These are phyloP conservation scores for Candida gigantensis DNA, from an alignment of 1,139 yeast species.

Conservation along the genomic window DNA sequence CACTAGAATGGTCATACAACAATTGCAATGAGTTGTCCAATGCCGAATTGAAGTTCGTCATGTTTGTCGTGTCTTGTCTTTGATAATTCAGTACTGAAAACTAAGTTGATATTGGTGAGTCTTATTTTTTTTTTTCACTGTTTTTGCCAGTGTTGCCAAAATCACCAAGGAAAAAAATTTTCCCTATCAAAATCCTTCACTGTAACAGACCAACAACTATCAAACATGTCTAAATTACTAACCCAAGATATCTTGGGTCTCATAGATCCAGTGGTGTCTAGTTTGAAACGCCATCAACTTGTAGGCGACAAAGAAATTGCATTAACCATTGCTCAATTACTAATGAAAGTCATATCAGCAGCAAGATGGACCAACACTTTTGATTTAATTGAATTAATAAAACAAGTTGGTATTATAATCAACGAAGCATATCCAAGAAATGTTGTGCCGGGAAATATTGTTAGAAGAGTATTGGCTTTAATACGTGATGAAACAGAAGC, in stretches of 20 bases:
- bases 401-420: constrained; percentile 60
- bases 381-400: constrained; percentile 69
- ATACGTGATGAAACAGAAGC: constrained; percentile 85
- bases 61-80: background rate
- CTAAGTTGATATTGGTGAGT: background rate
- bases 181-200: background rate
- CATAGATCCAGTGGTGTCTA: constrained; percentile 40
- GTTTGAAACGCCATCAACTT: constrained; percentile 72
- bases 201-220: no score
- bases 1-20: constrained; percentile 34
- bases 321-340: constrained; percentile 78
- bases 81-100: background rate
- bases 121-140: no score
- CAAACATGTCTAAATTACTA: constrained; percentile 18
- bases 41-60: constrained; percentile 17
- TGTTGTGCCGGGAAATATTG: constrained; percentile 85
- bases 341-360: constrained; percentile 86
- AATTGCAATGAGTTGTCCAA: constrained; percentile 31
- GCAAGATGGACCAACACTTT: constrained; percentile 77
- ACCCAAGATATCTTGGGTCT: constrained; percentile 39
- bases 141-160: no score
- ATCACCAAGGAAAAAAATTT: background rate
- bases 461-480: constrained; percentile 83
- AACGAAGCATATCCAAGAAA: constrained; percentile 75
- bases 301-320: constrained; percentile 79